Conservation (phyloP, 148 eudicot genomes). For the Arctostaphylos glauca region DNA sequence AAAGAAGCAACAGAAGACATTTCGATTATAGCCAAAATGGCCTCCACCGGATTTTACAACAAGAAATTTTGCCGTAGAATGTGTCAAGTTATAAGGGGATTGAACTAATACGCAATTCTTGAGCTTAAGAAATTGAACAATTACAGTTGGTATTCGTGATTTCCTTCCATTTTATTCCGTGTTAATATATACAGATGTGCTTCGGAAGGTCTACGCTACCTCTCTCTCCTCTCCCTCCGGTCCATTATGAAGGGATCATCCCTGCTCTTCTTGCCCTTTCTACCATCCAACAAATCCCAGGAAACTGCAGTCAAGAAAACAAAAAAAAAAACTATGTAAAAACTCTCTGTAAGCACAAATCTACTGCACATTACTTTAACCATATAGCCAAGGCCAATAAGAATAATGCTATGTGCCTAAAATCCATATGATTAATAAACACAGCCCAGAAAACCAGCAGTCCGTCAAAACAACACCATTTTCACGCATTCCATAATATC, state of each 20-base stretch:
- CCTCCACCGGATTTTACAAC: not conserved
- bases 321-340: not conserved
- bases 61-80: not conserved
- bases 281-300: constrained; percentile 49
- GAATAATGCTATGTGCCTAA: not conserved
- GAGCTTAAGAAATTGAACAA: not conserved
- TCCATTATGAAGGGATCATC: not conserved
- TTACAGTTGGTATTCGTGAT: not conserved
- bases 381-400: not conserved
- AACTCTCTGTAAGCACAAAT: not conserved
- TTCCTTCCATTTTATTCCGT: not conserved
- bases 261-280: not conserved
- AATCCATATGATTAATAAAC: not conserved
- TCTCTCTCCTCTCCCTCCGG: too few species aligned
- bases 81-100: not conserved
- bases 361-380: not conserved
- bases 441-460: not conserved
- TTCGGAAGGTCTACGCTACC: not conserved
- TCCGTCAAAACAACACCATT: not conserved
- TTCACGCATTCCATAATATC: not conserved
- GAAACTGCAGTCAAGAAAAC: constrained; percentile 38
- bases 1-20: not conserved
- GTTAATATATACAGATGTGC: not conserved
- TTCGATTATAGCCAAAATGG: not conserved
- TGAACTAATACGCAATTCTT: not conserved